Evolutionary conservation across 345 rosid genomes (phyloP).

Genomic region (Murraya paniculata): DNA sequence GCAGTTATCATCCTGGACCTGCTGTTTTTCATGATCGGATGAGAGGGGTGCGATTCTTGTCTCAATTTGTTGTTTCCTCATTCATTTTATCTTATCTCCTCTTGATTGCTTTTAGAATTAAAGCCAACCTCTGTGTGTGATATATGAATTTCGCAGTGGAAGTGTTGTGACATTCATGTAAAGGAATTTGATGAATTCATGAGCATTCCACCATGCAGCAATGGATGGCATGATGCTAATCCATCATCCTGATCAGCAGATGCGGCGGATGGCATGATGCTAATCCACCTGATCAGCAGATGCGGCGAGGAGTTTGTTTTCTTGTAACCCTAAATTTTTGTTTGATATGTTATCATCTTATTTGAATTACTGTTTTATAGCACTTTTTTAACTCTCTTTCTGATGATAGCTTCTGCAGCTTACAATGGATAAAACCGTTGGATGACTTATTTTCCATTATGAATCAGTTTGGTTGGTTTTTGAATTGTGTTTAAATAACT

Average conservation of each 20-base stretch:
- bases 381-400: no score
- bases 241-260: conserved; percentile 27
- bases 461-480: no score
- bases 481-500: no score
- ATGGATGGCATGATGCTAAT: conserved; percentile 84
- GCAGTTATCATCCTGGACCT: conserved; percentile 94
- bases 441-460: no score
- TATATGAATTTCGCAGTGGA: conserved; percentile 61
- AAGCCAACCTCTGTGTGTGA: neutral
- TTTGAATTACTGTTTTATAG: no score
- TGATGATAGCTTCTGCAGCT: no score
- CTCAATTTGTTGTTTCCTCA: no score
- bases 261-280: conserved; percentile 74
- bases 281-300: conserved; percentile 29
- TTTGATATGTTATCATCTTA: no score
- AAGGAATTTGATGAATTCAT: conserved; percentile 97
- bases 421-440: no score
- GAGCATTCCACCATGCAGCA: conserved; percentile 79
- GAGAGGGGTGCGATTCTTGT: conserved; percentile 56
- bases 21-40: conserved; percentile 84
- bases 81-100: neutral
- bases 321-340: neutral
- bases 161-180: conserved; percentile 83
- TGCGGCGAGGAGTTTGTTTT: neutral
- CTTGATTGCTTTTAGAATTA: neutral